Conservation (phyloP, 352 stramenopile genomes). For the Thraustochytrium striatum region DNA sequence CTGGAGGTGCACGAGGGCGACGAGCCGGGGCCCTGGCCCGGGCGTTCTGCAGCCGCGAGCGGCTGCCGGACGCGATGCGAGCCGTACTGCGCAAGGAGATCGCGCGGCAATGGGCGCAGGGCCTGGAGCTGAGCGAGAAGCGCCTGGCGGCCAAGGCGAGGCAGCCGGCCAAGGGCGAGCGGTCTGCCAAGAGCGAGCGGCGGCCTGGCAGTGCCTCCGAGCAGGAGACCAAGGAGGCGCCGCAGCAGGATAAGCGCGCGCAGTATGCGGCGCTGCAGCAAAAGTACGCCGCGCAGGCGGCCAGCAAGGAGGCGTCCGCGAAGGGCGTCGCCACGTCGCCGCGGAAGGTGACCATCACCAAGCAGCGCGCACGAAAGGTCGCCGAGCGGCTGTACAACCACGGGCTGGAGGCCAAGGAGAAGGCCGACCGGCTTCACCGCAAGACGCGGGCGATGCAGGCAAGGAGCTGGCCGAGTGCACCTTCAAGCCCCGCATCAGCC, state of each 20-base stretch:
- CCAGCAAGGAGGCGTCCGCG: neutral
- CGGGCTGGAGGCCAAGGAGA: neutral
- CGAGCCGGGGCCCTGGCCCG: conserved; percentile 4
- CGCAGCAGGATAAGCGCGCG: neutral
- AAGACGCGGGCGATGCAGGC: neutral
- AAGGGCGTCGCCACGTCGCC: neutral
- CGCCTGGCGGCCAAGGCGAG: neutral
- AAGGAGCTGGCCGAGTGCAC: conserved; percentile 23
- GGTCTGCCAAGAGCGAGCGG: too few species aligned
- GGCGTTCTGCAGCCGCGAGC: neutral
- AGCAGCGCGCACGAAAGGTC: neutral
- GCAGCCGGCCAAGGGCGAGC: too few species aligned
- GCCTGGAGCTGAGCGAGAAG: neutral
- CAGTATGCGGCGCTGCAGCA: conserved; percentile 18
- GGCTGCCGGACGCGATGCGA: neutral
- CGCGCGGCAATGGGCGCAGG: neutral
- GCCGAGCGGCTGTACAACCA: neutral
- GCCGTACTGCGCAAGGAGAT: conserved; percentile 17
- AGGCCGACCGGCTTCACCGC: neutral
- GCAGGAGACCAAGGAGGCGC: neutral
- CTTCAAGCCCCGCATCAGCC: neutral
- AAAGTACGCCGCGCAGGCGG: conserved; percentile 1
- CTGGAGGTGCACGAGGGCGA: conserved; percentile 22
- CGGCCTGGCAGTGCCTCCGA: too few species aligned
- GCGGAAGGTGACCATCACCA: neutral